Percentiles rank a stretch among this genome's conserved stretches.
phyloP scores from a whole-genome alignment of 176 grass and related monocot species.

The Coix lacrymajobi region DNA sequence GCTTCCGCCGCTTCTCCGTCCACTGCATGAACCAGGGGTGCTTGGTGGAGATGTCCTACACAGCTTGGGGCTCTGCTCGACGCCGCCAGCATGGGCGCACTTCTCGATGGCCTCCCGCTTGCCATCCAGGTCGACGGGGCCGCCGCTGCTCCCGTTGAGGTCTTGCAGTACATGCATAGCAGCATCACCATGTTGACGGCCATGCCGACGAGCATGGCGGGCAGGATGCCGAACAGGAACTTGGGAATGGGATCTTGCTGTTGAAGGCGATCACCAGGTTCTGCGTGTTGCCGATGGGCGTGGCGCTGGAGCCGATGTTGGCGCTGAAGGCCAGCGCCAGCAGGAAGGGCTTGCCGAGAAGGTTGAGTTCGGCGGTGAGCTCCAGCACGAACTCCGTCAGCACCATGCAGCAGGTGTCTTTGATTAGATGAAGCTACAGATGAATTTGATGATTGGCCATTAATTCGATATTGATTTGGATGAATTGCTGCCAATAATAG shows the following conservation, averaged over 20 bases:
- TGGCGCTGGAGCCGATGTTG: conserved; percentile 85
- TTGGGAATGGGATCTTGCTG: conserved; percentile 75
- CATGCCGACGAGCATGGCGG: conserved; percentile 77
- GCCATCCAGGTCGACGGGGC: not conserved
- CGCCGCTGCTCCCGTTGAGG: too few relatives aligned
- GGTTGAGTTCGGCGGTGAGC: too few relatives aligned
- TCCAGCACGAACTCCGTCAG: too few relatives aligned
- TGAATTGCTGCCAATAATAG: too few relatives aligned
- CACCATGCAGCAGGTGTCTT: too few relatives aligned
- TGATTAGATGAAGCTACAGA: too few relatives aligned
- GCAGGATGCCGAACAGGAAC: conserved; percentile 66
- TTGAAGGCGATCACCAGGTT: conserved; percentile 87
- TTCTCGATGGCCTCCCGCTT: conserved; percentile 33
- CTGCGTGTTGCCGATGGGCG: conserved; percentile 96
- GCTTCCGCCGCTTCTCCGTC: conserved; percentile 24
- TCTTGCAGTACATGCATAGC: conserved; percentile 75
- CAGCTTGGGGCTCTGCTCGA: conserved; percentile 5
- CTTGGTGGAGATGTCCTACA: conserved; percentile 46
- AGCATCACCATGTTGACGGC: conserved; percentile 71
- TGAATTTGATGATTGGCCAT: too few relatives aligned
- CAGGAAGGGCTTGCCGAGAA: too few relatives aligned
- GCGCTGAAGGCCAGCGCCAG: conserved; percentile 86
- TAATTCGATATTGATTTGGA: too few relatives aligned
- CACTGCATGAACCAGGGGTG: conserved; percentile 53
- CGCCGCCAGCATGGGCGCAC: too few relatives aligned